Evolutionary conservation across 306 rosid genomes (phyloP).

Genomic region (Lupinus albus): DNA sequence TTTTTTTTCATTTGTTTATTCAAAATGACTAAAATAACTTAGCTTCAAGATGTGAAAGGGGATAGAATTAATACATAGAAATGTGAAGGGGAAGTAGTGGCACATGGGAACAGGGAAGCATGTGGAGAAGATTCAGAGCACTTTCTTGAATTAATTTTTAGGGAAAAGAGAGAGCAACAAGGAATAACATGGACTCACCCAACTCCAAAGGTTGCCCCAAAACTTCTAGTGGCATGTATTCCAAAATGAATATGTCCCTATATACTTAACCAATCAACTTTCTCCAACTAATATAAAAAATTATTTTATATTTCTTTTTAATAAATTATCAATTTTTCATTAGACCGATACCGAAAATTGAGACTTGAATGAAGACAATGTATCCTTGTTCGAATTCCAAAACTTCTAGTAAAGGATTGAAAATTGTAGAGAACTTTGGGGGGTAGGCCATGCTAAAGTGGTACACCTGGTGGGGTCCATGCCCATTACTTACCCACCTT

Average conservation of each 20-base stretch:
- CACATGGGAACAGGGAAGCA: constrained; percentile 86
- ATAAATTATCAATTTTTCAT: too few relatives aligned
- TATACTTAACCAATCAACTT: too few relatives aligned
- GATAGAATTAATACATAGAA: not conserved
- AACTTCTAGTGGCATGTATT: constrained; percentile 50
- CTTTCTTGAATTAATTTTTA: constrained; percentile 35
- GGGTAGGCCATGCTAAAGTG: constrained; percentile 36
- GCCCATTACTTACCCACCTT: constrained; percentile 23
- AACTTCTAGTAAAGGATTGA: constrained; percentile 49
- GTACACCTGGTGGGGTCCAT: constrained; percentile 46
- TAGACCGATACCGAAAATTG: too few relatives aligned
- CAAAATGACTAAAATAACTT: not conserved
- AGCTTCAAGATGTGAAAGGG: not conserved
- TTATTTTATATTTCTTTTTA: too few relatives aligned
- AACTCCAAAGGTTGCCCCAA: constrained; percentile 49
- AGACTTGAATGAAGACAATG: too few relatives aligned
- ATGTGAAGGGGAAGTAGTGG: constrained; percentile 46
- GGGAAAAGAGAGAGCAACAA: constrained; percentile 47
- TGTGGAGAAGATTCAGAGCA: constrained; percentile 82
- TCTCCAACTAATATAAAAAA: too few relatives aligned
- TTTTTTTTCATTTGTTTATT: not conserved
- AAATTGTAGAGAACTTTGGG: constrained; percentile 47
- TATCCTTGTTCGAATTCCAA: too few relatives aligned
- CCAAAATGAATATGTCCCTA: too few relatives aligned
- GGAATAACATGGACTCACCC: constrained; percentile 68